Percentiles rank a stretch among this genome's conserved stretches.
phyloP scores from a whole-genome alignment of 2,329 filamentous ascomycete species.

The Xylariaceae sp. region DNA sequence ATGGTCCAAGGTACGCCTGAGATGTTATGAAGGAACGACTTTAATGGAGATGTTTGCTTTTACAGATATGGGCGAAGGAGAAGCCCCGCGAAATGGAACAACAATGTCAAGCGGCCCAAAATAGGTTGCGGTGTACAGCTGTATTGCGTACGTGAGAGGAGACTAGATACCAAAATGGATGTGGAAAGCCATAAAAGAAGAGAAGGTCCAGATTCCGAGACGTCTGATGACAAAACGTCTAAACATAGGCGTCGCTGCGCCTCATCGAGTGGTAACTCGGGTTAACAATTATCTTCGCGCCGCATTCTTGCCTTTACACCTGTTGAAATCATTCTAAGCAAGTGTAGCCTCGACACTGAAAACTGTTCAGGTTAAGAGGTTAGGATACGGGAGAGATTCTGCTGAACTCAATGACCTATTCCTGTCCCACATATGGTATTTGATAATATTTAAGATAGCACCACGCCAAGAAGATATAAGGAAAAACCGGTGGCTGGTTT shows the following conservation, averaged over 20 bases:
- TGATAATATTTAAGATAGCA: not conserved
- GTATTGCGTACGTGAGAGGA: not conserved
- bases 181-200: conserved; percentile 1
- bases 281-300: not conserved
- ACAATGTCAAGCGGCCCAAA: not conserved
- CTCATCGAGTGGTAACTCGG: not conserved
- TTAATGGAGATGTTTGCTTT: conserved; percentile 23
- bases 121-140: conserved; percentile 1
- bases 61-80: not conserved
- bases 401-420: not conserved
- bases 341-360: no score
- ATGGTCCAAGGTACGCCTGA: not conserved
- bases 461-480: not conserved
- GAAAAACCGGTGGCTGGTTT: not conserved
- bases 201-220: not conserved
- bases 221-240: not conserved
- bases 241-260: not conserved
- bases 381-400: not conserved
- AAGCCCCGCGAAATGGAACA: not conserved
- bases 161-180: conserved; percentile 16
- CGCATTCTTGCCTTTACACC: not conserved
- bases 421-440: not conserved
- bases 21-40: conserved; percentile 19
- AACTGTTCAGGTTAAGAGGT: no score
- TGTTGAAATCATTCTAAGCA: not conserved